Conservation (phyloP, 169 alveolate genomes). For the Theileria parva region DNA sequence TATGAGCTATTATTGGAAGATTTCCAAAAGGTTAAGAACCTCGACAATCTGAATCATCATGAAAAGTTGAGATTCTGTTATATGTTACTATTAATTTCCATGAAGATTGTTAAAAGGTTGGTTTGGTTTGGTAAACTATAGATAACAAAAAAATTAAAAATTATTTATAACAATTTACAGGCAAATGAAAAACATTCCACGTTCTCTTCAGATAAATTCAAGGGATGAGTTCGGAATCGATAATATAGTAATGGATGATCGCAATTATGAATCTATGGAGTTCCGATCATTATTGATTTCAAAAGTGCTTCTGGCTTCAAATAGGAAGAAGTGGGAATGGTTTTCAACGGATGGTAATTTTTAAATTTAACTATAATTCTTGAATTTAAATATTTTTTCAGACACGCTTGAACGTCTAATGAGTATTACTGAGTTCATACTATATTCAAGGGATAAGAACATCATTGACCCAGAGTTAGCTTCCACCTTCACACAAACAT, state of each 20-base stretch:
- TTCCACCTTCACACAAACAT: background rate
- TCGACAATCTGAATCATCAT: background rate
- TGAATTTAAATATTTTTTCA: background rate
- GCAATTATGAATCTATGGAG: background rate
- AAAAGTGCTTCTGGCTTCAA: conserved; percentile 11
- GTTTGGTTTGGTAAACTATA: background rate
- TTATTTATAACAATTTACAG: background rate
- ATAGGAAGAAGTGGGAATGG: conserved; percentile 33
- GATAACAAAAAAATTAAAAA: background rate
- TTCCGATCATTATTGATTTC: conserved; percentile 18
- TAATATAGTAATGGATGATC: background rate
- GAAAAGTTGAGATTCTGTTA: background rate
- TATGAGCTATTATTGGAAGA: background rate
- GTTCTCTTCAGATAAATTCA: background rate
- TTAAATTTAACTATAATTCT: background rate
- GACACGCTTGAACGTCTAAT: conserved; percentile 33
- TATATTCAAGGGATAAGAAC: conserved; percentile 22
- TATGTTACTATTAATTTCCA: background rate
- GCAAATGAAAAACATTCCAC: background rate
- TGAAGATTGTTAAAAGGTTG: background rate
- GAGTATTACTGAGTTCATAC: conserved; percentile 17
- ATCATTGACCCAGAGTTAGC: conserved; percentile 32
- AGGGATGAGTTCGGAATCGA: background rate
- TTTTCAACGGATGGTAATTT: conserved; percentile 18
- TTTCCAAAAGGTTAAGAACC: background rate